phyloP scores from a whole-genome alignment of 768 basidiomycete species.

The Russula sp. region DNA sequence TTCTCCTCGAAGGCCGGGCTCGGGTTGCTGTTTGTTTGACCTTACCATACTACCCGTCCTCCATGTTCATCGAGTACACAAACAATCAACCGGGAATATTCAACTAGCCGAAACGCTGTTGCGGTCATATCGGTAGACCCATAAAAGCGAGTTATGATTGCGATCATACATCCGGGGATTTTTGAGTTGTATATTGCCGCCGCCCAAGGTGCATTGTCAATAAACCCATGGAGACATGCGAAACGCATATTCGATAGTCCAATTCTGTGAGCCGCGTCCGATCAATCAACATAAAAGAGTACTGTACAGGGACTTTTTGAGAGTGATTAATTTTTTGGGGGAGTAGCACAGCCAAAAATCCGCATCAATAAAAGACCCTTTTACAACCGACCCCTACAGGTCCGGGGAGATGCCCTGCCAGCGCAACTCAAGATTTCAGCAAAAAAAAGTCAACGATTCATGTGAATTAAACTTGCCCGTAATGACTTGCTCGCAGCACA shows the following conservation, averaged over 20 bases:
- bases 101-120: not conserved
- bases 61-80: not conserved
- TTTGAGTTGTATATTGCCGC: no score
- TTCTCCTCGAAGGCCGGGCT: not conserved
- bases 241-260: not conserved
- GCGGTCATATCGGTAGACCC: not conserved
- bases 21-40: not conserved
- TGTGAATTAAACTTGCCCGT: no score
- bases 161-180: no score
- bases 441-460: not conserved
- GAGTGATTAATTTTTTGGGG: no score
- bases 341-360: not conserved
- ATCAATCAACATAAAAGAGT: not conserved
- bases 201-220: no score
- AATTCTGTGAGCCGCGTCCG: not conserved
- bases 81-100: not conserved
- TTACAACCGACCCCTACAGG: conserved; percentile 17
- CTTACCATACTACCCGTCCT: not conserved
- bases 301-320: not conserved
- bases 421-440: not conserved
- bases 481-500: no score
- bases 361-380: conserved; percentile 6
- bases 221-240: not conserved
- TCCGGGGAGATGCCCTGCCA: conserved; percentile 12
- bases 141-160: not conserved